Conservation (phyloP, 306 rosid genomes). For the Glycine latifolia region DNA sequence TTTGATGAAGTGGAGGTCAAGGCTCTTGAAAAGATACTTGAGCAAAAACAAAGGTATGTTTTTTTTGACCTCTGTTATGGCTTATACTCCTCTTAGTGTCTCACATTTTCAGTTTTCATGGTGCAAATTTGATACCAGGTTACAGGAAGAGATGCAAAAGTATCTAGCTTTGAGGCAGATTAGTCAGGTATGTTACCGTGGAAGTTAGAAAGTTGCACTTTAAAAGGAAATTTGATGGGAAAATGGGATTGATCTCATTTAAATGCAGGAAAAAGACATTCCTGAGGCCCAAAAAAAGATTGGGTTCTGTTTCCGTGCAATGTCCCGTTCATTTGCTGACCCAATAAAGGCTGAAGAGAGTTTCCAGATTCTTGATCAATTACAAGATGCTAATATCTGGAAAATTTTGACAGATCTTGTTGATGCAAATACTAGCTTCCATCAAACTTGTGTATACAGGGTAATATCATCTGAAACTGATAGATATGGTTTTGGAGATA, state of each 20-base stretch:
- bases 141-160: conserved; percentile 97
- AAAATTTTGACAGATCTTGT: conserved; percentile 80
- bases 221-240: conserved; percentile 44
- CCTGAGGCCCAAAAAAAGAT: conserved; percentile 90
- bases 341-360: conserved; percentile 88
- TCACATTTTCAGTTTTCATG: conserved; percentile 53
- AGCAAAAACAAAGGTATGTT: conserved; percentile 90
- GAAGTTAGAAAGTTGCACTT: conserved; percentile 38
- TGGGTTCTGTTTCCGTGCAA: conserved; percentile 73
- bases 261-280: conserved; percentile 87
- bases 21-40: conserved; percentile 95
- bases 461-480: conserved; percentile 58
- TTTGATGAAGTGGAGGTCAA: conserved; percentile 88
- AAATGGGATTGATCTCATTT: conserved; percentile 49
- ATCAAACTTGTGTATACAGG: conserved; percentile 68
- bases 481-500: conserved; percentile 24
- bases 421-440: conserved; percentile 81
- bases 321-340: conserved; percentile 95
- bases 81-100: conserved; percentile 42
- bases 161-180: conserved; percentile 85
- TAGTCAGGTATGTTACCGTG: conserved; percentile 72
- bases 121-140: conserved; percentile 72
- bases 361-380: conserved; percentile 89
- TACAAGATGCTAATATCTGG: conserved; percentile 92
- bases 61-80: conserved; percentile 46